phyloP scores from a whole-genome alignment of 441 rosid species.

The Pelargonium myrrhifolium region DNA sequence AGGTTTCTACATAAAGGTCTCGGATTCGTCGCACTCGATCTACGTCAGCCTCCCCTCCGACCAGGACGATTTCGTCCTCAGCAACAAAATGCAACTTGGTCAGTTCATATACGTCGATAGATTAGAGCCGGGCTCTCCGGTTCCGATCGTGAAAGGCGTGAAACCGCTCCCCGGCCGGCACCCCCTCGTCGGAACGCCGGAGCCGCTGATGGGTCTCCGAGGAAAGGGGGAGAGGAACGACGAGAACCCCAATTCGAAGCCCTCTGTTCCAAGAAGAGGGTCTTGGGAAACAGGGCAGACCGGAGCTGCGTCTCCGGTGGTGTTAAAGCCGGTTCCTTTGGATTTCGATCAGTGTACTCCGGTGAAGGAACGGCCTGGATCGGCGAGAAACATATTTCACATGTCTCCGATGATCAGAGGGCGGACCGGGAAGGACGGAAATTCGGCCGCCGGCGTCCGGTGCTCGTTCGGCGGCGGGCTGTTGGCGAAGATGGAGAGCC shows the following conservation, averaged over 20 bases:
- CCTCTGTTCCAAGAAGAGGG: constrained; percentile 46
- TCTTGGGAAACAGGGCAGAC: constrained; percentile 71
- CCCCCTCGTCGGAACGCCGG: constrained; percentile 75
- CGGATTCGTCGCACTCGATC: constrained; percentile 82
- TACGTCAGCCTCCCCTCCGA: constrained; percentile 76
- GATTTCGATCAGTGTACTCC: constrained; percentile 88
- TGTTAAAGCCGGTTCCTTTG: constrained; percentile 67
- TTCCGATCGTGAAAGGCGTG: constrained; percentile 69
- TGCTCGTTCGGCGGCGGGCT: constrained; percentile 68
- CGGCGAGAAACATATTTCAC: constrained; percentile 18
- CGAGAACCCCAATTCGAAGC: constrained; percentile 31
- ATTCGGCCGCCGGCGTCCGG: constrained; percentile 36
- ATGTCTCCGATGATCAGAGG: constrained; percentile 51
- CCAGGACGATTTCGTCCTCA: constrained; percentile 68
- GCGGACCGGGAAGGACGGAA: constrained; percentile 32
- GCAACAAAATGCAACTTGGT: constrained; percentile 85
- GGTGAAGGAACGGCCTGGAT: constrained; percentile 35
- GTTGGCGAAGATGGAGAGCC: constrained; percentile 49
- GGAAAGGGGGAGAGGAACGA: constrained; percentile 37
- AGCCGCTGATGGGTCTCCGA: constrained; percentile 60
- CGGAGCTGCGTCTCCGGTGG: constrained; percentile 51
- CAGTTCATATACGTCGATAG: constrained; percentile 79
- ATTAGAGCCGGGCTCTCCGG: constrained; percentile 81
- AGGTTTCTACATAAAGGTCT: constrained; percentile 82
- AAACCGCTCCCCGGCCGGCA: constrained; percentile 87